Conservation (phyloP, 2,329 filamentous ascomycete genomes). For the Hypoxylon sp. region DNA sequence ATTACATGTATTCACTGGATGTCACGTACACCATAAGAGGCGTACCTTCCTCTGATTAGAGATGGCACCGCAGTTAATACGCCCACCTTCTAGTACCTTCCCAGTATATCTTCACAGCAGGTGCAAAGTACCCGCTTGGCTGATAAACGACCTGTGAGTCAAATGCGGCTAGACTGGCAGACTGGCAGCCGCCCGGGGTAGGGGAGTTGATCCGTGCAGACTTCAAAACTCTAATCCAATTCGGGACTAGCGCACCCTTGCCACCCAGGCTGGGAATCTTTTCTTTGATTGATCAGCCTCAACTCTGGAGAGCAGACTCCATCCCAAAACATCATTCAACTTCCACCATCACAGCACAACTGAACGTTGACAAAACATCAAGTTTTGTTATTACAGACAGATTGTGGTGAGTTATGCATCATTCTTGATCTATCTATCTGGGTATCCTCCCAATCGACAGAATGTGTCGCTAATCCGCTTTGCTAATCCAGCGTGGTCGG, state of each 20-base stretch:
- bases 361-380: conserved; percentile 22
- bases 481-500: conserved; percentile 15
- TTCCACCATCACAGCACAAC: conserved; percentile 12
- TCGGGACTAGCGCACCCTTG: conserved; percentile 21
- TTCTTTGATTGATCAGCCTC: conserved; percentile 38
- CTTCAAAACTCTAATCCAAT: neutral
- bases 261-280: conserved; percentile 20
- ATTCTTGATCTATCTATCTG: conserved; percentile 11
- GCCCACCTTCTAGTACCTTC: neutral
- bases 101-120: neutral
- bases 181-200: neutral
- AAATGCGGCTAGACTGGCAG: neutral
- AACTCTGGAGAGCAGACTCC: conserved; percentile 19
- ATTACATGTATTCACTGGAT: too few species aligned
- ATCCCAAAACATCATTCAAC: conserved; percentile 35
- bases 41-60: too few species aligned
- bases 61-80: too few species aligned
- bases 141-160: neutral
- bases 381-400: conserved; percentile 22
- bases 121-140: neutral
- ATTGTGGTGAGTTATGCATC: conserved; percentile 31
- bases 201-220: neutral
- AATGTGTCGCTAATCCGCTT: conserved; percentile 10
- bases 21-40: too few species aligned
- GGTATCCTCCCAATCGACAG: neutral